Evolutionary conservation across 345 rosid genomes (phyloP).

Genomic region (Eucalyptus sideroxylon): DNA sequence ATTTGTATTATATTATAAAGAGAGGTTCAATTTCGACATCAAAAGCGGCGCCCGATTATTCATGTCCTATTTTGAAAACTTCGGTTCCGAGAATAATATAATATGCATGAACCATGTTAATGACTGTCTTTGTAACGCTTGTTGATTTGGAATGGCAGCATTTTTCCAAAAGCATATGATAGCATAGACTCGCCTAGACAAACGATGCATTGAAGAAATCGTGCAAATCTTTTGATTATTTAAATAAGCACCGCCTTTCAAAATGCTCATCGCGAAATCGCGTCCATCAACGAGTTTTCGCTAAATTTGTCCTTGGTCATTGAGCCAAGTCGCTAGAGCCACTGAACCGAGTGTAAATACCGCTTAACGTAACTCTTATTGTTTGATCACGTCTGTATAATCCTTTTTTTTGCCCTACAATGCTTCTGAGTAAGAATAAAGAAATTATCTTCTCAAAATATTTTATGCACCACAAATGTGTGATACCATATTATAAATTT

Average conservation of each 20-base stretch:
- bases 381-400: background rate
- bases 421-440: background rate
- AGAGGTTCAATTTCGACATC: background rate
- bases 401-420: background rate
- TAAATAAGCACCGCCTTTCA: background rate
- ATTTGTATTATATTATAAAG: background rate
- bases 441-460: background rate
- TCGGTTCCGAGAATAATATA: background rate
- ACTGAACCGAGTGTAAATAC: background rate
- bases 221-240: background rate
- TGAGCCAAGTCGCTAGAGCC: background rate
- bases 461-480: background rate
- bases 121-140: background rate
- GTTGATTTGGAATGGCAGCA: background rate
- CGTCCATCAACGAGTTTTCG: background rate
- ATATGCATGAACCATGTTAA: background rate
- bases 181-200: background rate
- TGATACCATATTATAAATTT: background rate
- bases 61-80: background rate
- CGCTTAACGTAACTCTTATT: background rate
- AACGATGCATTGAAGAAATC: background rate
- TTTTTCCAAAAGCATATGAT: background rate
- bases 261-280: background rate
- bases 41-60: background rate
- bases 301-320: background rate